Evolutionary conservation across 2,329 filamentous ascomycete genomes (phyloP).

Genomic region (Aureobasidium sp.): DNA sequence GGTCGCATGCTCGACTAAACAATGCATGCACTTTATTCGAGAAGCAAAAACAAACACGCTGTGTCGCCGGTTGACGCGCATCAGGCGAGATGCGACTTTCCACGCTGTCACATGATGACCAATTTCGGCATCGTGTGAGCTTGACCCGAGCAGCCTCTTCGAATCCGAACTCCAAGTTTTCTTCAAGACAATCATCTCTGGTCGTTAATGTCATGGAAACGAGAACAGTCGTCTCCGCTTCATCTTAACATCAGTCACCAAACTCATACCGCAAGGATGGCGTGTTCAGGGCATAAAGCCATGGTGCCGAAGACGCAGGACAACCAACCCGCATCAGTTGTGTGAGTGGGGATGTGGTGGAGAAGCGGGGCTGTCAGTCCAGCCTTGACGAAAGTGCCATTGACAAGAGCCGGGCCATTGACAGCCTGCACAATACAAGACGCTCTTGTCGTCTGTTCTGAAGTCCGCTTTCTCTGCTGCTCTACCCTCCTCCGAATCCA

Average conservation of each 20-base stretch:
- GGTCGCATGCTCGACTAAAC: not conserved
- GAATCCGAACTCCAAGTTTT: not conserved
- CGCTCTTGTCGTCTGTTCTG: not conserved
- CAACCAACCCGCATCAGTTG: not conserved
- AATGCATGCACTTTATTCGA: slow-evolving; percentile 5
- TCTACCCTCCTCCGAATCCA: too few relatives aligned
- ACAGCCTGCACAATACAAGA: not conserved
- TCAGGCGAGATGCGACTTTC: not conserved
- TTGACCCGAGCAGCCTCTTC: not conserved
- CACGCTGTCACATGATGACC: not conserved
- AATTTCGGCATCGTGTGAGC: not conserved
- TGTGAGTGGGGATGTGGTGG: slow-evolving; percentile 1
- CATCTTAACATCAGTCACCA: not conserved
- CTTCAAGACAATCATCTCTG: not conserved
- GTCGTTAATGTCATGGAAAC: not conserved
- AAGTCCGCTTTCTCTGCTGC: not conserved
- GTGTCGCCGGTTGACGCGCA: not conserved
- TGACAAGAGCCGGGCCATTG: not conserved
- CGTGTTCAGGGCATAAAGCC: not conserved
- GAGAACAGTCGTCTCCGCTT: not conserved
- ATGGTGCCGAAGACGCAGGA: not conserved
- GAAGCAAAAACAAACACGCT: slow-evolving; percentile 4
- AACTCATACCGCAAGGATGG: not conserved
- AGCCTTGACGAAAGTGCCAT: not conserved
- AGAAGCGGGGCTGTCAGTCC: not conserved